Base-by-base conservation (phyloP, 192 early-diverging fungal genomes). In the Podila epigama region DNA sequence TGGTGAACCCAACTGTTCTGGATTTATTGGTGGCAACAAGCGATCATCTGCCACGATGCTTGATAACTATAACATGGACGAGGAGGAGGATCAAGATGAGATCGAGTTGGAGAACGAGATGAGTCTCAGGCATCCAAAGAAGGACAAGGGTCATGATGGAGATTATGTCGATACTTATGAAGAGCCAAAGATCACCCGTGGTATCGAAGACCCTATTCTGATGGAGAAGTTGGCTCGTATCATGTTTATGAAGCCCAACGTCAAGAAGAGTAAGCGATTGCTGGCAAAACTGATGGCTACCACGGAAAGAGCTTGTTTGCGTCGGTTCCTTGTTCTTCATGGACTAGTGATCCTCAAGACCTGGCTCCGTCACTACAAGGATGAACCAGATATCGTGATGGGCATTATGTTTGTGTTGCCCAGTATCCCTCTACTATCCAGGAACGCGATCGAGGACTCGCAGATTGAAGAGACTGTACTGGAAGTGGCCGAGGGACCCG, bases 1-100 rank as follows among this genome's bases (percentile, higher is more conserved):
- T 69, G 95, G 94, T 1, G 91, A 95, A 66, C 54, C 88, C 8
- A 89, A 88, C 44, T 99, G 98, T 75, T 91, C 88, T 58, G 97
- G 97, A 5, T 88, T 90, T 34, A 98, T 99, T 70, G 98, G 98
- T 20, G 95, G 94, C 3, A 73, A 84, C 53, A 91, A 92, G 77
- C 87, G 89, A 58, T 83, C 90, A 12, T 83, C 86, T 11, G 83
- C 88, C 10, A 87, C 88, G 5, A 82, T 83, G 16, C 34, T 77
- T 16, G 73, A 77, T 25, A 53, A 68, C 52, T 77, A 77, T 12
- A 86, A 87, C 20, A 52, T 86, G 51, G 85, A 83, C 37, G 86
- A 85, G 5, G 86, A 86, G 42, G 81, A 85, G 58, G 84, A 86
- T 22, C 85, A 83, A 58, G 79, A 78, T 51, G 81, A 82, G 52